Evolutionary conservation across 768 basidiomycete genomes (phyloP), one percentile per base, ranked within the genome.

Genomic region (Suillus bovinus): DNA sequence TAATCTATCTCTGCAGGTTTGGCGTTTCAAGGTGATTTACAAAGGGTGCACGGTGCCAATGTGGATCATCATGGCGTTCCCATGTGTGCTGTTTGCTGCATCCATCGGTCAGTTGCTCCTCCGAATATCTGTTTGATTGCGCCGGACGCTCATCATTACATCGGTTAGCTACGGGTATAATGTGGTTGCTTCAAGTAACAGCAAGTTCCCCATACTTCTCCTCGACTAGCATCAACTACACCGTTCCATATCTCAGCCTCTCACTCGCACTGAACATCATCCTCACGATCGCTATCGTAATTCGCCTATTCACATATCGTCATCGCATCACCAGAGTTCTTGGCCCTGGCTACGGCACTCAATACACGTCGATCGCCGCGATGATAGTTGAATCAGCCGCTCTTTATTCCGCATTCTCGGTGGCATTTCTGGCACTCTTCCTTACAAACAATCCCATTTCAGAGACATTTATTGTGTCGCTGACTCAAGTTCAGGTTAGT

Each of bases 341-440:
- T 2, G 75, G 75, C n/a, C 33, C 56, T 16, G 61, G 46, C 31
- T 59, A 71, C 29, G 67, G 70, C 8, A 41, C 44, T 7, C 66
- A 67, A 20, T 79, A 79, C 58, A 69, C 73, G 4, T 72, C 69
- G 2, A 58, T 78, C 9, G 70, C 70, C 14, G 68, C 77, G 3
- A 77, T 80, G 67, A 47, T 76, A 33, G 50, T 80, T 52, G 78
- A 79, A 64, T 75, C 74, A 1, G 75, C 74, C 2, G 66, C 72
- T 4, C 39, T 75, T 3, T 77, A 76, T 52, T 68, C 73, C 6
- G 17, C 65, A 5, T 54, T 69, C 17, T 69, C 69, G 0, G 16
- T 79, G 9, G 33, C 73, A 0, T 77, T 79, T 59, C 44, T 79
- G 24, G 59, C 73, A 16, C 52, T 69, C 17, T 78, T 70, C 55